Conservation (phyloP, 805 yeast species). For the Yarrowia sp. region DNA sequence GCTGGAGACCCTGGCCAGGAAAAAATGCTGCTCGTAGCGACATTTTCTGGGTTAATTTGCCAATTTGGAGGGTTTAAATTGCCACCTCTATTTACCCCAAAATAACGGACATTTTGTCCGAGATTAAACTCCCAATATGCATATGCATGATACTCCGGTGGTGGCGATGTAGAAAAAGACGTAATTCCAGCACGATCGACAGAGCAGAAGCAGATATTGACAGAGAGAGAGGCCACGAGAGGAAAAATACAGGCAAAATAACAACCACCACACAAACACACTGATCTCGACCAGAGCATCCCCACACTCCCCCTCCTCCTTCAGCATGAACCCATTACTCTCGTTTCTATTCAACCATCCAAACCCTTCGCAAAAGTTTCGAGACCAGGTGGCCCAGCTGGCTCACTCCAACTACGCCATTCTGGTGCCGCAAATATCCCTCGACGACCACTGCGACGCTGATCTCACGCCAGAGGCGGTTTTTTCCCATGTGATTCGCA, state of each 20-base stretch:
- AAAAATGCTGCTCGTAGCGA: not conserved
- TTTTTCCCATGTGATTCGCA: slow-evolving; percentile 56
- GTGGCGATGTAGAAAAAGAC: not conserved
- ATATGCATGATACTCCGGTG: not conserved
- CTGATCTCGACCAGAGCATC: too few species aligned
- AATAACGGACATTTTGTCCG: not conserved
- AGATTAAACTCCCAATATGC: slow-evolving; percentile 18
- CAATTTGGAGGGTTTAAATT: not conserved
- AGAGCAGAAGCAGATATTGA: not conserved
- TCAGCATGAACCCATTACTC: slow-evolving; percentile 8
- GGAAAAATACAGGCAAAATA: not conserved
- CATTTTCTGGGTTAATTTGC: not conserved
- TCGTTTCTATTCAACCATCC: slow-evolving; percentile 58
- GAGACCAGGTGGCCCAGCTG: slow-evolving; percentile 34
- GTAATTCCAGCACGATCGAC: too few species aligned
- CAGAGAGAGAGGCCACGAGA: not conserved
- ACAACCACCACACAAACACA: not conserved
- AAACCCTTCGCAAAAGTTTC: slow-evolving; percentile 38
- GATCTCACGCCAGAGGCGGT: slow-evolving; percentile 33
- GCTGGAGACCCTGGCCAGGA: slow-evolving; percentile 16
- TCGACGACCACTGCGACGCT: slow-evolving; percentile 46
- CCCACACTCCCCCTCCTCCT: not conserved
- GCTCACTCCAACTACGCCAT: slow-evolving; percentile 49
- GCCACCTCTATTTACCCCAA: not conserved
- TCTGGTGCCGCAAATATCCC: slow-evolving; percentile 59